phyloP scores from a whole-genome alignment of 176 grass and related monocot genomes.

The Triticum turgidum region DNA sequence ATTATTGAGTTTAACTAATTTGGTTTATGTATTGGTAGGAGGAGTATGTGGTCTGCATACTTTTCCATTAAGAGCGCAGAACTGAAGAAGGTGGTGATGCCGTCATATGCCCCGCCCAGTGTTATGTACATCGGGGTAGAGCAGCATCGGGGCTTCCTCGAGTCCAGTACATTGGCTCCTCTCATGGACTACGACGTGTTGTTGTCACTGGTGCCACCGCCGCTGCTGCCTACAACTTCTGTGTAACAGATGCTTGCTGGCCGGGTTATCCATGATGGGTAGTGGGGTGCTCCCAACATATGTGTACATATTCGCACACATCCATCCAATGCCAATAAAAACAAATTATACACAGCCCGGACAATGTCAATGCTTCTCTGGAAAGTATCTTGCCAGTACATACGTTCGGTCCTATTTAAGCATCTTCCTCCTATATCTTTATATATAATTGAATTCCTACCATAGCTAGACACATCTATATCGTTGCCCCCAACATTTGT shows the following conservation, averaged over 20 bases:
- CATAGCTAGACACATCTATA: too few relatives aligned
- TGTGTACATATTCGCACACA: background rate
- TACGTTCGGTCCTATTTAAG: background rate
- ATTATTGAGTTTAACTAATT: background rate
- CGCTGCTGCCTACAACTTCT: too few relatives aligned
- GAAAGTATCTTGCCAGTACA: background rate
- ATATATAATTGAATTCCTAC: too few relatives aligned
- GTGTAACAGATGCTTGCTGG: too few relatives aligned
- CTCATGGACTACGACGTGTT: background rate
- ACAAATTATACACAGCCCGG: background rate
- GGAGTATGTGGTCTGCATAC: constrained; percentile 57
- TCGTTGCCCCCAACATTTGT: too few relatives aligned
- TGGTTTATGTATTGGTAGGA: constrained; percentile 29
- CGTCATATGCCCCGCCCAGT: background rate
- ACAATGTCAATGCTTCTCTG: background rate
- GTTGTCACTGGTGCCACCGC: too few relatives aligned
- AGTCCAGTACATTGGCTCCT: background rate
- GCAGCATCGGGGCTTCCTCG: background rate
- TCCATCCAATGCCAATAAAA: background rate
- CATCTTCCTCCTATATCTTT: background rate
- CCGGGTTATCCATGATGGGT: too few relatives aligned
- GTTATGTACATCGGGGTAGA: background rate
- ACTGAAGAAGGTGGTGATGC: constrained; percentile 13
- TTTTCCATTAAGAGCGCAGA: constrained; percentile 53
- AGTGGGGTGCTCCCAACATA: too few relatives aligned